A percentile compares a stretch with the other conserved stretches of the same genome.
phyloP scores from a whole-genome alignment of 371 early-diverging fungal genomes.

The Apophysomyces variabilis region DNA sequence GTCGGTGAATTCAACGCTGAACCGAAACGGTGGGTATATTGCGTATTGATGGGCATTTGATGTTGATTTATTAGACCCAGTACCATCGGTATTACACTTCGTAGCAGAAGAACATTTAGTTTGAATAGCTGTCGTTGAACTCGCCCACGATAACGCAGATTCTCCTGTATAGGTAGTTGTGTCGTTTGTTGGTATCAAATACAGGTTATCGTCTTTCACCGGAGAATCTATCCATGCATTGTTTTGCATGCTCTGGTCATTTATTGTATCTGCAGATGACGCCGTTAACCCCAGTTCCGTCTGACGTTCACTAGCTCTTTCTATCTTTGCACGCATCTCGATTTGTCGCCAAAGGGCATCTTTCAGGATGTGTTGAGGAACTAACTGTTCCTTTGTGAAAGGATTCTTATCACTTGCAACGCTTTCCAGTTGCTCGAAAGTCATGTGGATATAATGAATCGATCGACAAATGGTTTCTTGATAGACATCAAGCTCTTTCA shows the following conservation, averaged over 20 bases:
- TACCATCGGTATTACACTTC: neutral
- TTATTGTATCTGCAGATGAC: neutral
- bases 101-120: conserved; percentile 3
- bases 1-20: conserved; percentile 59
- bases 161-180: conserved; percentile 58
- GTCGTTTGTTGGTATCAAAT: conserved; percentile 53
- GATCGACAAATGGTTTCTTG: conserved; percentile 36
- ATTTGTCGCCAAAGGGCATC: conserved; percentile 64
- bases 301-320: conserved; percentile 46
- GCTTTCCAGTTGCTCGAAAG: conserved; percentile 55
- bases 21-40: conserved; percentile 59
- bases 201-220: conserved; percentile 14
- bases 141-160: conserved; percentile 35
- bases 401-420: conserved; percentile 53
- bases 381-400: conserved; percentile 37
- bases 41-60: conserved; percentile 29
- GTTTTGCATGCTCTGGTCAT: neutral
- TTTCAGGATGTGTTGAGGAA: conserved; percentile 40
- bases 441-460: conserved; percentile 63
- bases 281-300: conserved; percentile 36
- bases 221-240: neutral
- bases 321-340: conserved; percentile 50
- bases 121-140: conserved; percentile 20
- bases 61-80: conserved; percentile 7
- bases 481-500: conserved; percentile 32